Evolutionary conservation across 2,329 filamentous ascomycete species (phyloP), one percentile per base, ranked within the genome.

Genomic region (Fusarium praegraminearum): DNA sequence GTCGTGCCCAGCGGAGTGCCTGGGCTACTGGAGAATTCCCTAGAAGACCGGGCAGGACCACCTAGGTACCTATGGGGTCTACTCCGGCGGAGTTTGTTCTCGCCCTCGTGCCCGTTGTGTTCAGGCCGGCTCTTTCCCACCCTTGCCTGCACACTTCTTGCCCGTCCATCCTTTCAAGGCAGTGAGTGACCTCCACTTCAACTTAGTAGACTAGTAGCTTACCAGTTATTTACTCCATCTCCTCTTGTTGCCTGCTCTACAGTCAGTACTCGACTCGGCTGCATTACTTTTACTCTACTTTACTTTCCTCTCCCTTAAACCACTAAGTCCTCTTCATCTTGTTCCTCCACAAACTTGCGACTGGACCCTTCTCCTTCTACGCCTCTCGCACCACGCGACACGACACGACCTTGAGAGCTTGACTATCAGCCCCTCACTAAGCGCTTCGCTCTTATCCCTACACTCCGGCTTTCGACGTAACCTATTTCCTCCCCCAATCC

Each of bases 321-420:
- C 46, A 36, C 30, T 46, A 45, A 38, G 49, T 30, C 20, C 20
- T 60, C 18, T 20, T 51, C 41, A 32, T 41, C 54, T 60, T 44
- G 35, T 41, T 32, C 33, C 53, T 56, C 43, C 49, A 41, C 32
- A 61, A 57, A n/a, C 54, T 52, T 43, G 41, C 61, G 51, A 65
- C 52, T 35, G 44, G 30, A 40, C 50, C 45, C 56, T 52, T 57
- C 52, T 69, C 51, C 35, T 56, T 15, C 53, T 53, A 47, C 47
- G 41, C 55, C 56, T 68, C 51, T 65, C 50, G 57, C 49, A 52
- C 49, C 49, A n/a, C 49, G n/a, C 47, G 32, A 50, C 58, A 72
- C 66, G 59, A 72, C 60, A 70, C 68, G 59, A 72, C 65, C 67
- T 55, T 58, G 59, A 64, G 62, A 72, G 60, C 70, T 64, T 57